These are phyloP conservation scores for Mucor sp. DNA, from an alignment of 371 early-diverging fungal species.

Conservation along the genomic window DNA sequence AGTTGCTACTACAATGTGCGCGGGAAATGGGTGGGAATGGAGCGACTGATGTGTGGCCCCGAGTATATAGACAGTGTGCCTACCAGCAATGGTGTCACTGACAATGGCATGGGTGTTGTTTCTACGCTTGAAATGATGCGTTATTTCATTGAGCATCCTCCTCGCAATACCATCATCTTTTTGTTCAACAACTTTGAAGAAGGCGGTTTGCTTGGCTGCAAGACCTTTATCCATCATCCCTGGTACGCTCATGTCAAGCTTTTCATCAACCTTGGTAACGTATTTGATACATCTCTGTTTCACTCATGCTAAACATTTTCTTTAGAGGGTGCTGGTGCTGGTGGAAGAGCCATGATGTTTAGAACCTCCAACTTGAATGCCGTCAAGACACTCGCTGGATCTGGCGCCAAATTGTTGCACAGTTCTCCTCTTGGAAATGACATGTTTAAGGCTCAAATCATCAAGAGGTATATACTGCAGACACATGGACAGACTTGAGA, in stretches of 20 bases:
- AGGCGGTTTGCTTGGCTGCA: conserved; percentile 74
- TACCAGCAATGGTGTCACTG: conserved; percentile 83
- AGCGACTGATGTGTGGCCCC: background rate
- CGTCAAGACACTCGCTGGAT: conserved; percentile 42
- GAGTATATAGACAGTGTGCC: conserved; percentile 71
- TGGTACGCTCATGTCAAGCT: conserved; percentile 74
- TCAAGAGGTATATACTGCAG: conserved; percentile 51
- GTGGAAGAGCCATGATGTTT: conserved; percentile 76
- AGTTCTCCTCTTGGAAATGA: conserved; percentile 69
- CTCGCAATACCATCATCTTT: conserved; percentile 68
- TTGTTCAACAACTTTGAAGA: conserved; percentile 91
- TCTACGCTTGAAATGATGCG: conserved; percentile 72
- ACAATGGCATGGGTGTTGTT: conserved; percentile 81
- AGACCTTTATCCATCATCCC: conserved; percentile 74
- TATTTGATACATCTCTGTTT: background rate
- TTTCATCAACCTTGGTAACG: conserved; percentile 78
- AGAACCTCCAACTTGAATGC: conserved; percentile 59
- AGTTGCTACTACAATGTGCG: background rate
- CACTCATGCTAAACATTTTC: background rate
- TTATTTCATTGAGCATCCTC: conserved; percentile 61
- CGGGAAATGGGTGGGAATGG: background rate
- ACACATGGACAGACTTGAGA: background rate
- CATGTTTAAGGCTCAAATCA: conserved; percentile 60
- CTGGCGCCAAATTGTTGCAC: conserved; percentile 27
- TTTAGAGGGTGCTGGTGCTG: conserved; percentile 78